Base-by-base conservation (phyloP, 2,329 filamentous ascomycete genomes). In the Ceratocystis harringtonii region DNA sequence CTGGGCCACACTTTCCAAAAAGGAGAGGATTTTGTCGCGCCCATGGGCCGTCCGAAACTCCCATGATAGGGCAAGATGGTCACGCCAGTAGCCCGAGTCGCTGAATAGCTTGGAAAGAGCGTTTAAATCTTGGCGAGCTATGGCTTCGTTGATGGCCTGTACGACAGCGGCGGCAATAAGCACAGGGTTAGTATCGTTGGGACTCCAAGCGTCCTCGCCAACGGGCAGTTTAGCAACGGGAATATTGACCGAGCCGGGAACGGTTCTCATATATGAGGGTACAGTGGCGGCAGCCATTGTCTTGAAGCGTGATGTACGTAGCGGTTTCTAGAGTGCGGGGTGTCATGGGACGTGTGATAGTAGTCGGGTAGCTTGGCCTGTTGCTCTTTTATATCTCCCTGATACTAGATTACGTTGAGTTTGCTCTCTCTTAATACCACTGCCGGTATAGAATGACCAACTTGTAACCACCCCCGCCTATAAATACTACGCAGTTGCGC, bases 1-100 rank as follows among this genome's bases (percentile, higher is more conserved):
- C 5, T 68, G 65, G 0, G 73, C 67, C 12, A 70, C 72, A 57
- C 58, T 65, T 45, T 71, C 66, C 0, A 83, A 69, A 62, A 79
- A 80, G 0, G 71, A 68, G 0, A 68, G 69, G 45, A 83, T 77
- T 30, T 73, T 72, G 0, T 71, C 69, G 0, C 75, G 72, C 0
- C 77, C 76, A n/a, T 80, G 75, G 0, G 81, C 70, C 1, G 80
- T 83, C 65, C 77, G 79, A 58, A 82, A 78, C 50, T 80, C 77
- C 82, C 81, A 85, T 0, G 80, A 78, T 0, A 85, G 71, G 22
- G 77, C 78, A 0, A 85, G 74, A 55, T 84, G 80, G 69, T 85
- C 83, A 7, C 82, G 78, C 83, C 82, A 85, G 72, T 78, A 83
- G 65, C 80, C 78, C 22, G 79, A 73, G 2, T 69, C 66, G 30